These are phyloP conservation scores for Polygonum aviculare DNA, from an alignment of 148 eudicot species.

Conservation along the genomic window DNA sequence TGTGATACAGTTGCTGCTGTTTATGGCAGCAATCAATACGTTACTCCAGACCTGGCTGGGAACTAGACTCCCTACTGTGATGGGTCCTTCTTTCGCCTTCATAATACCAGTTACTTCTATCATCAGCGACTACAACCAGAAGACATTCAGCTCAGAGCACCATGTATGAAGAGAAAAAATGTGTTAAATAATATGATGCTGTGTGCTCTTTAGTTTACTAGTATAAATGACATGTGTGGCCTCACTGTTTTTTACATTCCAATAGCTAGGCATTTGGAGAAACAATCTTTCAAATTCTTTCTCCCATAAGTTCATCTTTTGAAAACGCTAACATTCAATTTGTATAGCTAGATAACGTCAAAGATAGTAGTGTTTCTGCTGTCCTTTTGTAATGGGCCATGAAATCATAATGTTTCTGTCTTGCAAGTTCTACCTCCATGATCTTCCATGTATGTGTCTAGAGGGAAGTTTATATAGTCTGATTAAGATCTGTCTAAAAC, in stretches of 20 bases:
- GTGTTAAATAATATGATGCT: not conserved
- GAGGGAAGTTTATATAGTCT: not conserved
- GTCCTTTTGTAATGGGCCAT: not conserved
- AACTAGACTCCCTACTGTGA: constrained; percentile 85
- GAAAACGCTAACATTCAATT: too few relatives aligned
- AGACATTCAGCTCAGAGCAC: constrained; percentile 39
- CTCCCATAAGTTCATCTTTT: too few relatives aligned
- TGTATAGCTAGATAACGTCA: too few relatives aligned
- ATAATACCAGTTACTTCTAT: constrained; percentile 47
- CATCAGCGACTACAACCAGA: constrained; percentile 37
- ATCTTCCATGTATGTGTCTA: not conserved
- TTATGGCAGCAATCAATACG: constrained; percentile 82
- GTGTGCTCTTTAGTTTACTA: not conserved
- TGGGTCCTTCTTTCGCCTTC: constrained; percentile 91
- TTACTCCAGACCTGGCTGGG: constrained; percentile 80
- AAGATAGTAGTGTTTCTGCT: not conserved
- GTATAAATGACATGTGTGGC: not conserved
- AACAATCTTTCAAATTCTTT: not conserved
- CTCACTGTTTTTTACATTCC: not conserved
- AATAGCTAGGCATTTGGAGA: not conserved
- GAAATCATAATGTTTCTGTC: not conserved
- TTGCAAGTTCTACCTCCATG: not conserved
- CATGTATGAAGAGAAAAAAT: constrained; percentile 34
- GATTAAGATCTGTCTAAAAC: not conserved
- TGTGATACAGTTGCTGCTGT: constrained; percentile 73